These are phyloP conservation scores for Aspergillus sp. DNA, from an alignment of 2,329 filamentous ascomycete genomes.

Conservation along the genomic window DNA sequence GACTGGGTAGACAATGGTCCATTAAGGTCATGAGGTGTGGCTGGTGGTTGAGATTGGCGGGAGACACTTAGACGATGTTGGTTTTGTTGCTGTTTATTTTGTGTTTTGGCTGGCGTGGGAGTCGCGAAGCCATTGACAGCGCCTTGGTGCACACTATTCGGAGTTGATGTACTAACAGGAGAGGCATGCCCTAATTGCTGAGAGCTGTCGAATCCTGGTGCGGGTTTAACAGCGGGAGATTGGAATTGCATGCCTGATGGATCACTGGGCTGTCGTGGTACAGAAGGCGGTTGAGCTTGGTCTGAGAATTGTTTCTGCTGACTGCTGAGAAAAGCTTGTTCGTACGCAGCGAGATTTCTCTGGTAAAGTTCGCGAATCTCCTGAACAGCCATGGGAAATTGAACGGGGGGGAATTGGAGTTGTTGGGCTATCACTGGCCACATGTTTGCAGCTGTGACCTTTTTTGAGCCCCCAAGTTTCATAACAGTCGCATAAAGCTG, in stretches of 20 bases:
- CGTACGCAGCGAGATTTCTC: slow-evolving; percentile 73
- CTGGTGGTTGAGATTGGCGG: slow-evolving; percentile 34
- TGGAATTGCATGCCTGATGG: slow-evolving; percentile 45
- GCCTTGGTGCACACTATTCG: slow-evolving; percentile 32
- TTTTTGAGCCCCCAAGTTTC: slow-evolving; percentile 75
- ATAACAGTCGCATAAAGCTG: slow-evolving; percentile 75
- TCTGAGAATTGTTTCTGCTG: slow-evolving; percentile 47
- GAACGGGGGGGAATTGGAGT: slow-evolving; percentile 60
- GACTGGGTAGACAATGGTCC: slow-evolving; percentile 30
- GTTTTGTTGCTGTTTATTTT: slow-evolving; percentile 34
- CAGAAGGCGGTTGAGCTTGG: slow-evolving; percentile 43
- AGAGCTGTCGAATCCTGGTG: slow-evolving; percentile 48
- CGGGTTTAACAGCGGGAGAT: slow-evolving; percentile 48
- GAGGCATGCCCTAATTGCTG: slow-evolving; percentile 35
- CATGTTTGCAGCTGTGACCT: slow-evolving; percentile 65
- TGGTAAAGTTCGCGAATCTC: slow-evolving; percentile 74
- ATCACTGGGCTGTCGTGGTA: slow-evolving; percentile 40
- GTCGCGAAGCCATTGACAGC: slow-evolving; percentile 43
- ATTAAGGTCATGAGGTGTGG: slow-evolving; percentile 28
- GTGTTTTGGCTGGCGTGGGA: slow-evolving; percentile 34
- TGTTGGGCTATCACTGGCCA: slow-evolving; percentile 73
- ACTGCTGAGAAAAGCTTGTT: slow-evolving; percentile 52
- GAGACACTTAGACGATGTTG: slow-evolving; percentile 34
- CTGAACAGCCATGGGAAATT: slow-evolving; percentile 65
- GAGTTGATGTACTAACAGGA: slow-evolving; percentile 29